A percentile compares a stretch with the other conserved stretches of the same genome.
These are phyloP conservation scores for Fraxinus pennsylvanica DNA, from an alignment of 257 asterid genomes.

Conservation along the genomic window DNA sequence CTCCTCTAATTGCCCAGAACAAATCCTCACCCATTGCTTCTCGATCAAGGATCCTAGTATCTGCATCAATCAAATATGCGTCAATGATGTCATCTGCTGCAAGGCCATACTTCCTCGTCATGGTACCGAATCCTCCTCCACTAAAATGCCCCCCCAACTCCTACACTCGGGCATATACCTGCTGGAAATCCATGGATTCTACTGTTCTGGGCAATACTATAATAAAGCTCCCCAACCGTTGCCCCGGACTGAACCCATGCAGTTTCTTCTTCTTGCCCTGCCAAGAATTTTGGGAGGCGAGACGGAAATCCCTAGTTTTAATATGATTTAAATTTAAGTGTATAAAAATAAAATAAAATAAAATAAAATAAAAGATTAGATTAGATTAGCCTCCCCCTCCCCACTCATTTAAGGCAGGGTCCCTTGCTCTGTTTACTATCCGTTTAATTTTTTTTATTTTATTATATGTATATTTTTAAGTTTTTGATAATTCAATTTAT, in stretches of 20 bases:
- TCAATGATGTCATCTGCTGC: constrained; percentile 17
- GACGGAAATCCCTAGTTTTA: no score
- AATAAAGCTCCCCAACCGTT: constrained; percentile 12
- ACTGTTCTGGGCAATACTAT: constrained; percentile 7
- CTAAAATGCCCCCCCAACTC: constrained; percentile 24
- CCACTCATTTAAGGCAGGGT: no score
- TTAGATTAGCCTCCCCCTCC: no score
- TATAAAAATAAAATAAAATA: no score
- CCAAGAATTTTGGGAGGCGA: no score
- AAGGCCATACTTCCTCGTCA: constrained; percentile 20
- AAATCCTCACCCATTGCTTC: constrained; percentile 13
- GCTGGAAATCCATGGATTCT: constrained; percentile 16
- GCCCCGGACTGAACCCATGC: constrained; percentile 25
- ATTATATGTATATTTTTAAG: no score
- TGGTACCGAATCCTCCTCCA: constrained; percentile 25
- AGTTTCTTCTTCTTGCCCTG: not conserved
- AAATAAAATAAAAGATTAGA: no score
- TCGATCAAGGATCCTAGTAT: not conserved
- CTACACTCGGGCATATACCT: constrained; percentile 12
- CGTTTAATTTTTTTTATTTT: no score
- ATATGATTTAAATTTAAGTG: no score
- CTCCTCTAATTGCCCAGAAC: constrained; percentile 26
- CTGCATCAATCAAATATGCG: not conserved
- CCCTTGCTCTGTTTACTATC: no score
- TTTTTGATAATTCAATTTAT: no score